Conservation (phyloP, 2,329 filamentous ascomycete species). For the Cucurbitaria berberidis region DNA sequence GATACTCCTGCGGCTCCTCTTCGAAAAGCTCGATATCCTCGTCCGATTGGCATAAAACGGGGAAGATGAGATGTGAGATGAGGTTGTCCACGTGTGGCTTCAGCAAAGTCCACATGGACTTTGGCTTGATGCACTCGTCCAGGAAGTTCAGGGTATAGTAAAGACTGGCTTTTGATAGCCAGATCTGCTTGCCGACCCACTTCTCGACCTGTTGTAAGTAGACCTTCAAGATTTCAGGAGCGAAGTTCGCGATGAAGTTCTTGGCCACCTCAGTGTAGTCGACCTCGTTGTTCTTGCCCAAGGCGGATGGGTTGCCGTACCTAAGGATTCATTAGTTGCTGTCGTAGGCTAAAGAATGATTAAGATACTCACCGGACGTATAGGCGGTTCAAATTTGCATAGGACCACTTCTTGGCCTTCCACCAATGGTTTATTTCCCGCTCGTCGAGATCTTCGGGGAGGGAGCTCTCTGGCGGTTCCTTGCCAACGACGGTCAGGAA, state of each 20-base stretch:
- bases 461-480: slow-evolving; percentile 75
- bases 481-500: slow-evolving; percentile 92
- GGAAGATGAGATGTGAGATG: slow-evolving; percentile 94
- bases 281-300: slow-evolving; percentile 75
- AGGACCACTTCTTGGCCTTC: slow-evolving; percentile 99
- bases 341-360: not conserved
- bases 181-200: slow-evolving; percentile 92
- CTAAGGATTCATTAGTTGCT: slow-evolving; percentile 54
- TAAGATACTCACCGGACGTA: slow-evolving; percentile 75
- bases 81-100: slow-evolving; percentile 93
- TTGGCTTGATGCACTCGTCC: slow-evolving; percentile 96
- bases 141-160: slow-evolving; percentile 94
- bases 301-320: slow-evolving; percentile 83
- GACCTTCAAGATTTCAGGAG: slow-evolving; percentile 93
- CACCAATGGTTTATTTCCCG: slow-evolving; percentile 97
- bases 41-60: slow-evolving; percentile 87
- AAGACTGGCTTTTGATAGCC: slow-evolving; percentile 92
- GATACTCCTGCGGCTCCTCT: slow-evolving; percentile 92
- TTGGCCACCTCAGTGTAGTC: slow-evolving; percentile 85
- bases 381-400: slow-evolving; percentile 94
- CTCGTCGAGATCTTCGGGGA: slow-evolving; percentile 81
- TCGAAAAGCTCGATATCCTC: slow-evolving; percentile 95
- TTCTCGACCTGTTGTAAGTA: slow-evolving; percentile 96
- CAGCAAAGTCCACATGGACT: slow-evolving; percentile 93
- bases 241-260: slow-evolving; percentile 87